Conservation (phyloP, 106 monocot species). For the Acorus gramineus region DNA sequence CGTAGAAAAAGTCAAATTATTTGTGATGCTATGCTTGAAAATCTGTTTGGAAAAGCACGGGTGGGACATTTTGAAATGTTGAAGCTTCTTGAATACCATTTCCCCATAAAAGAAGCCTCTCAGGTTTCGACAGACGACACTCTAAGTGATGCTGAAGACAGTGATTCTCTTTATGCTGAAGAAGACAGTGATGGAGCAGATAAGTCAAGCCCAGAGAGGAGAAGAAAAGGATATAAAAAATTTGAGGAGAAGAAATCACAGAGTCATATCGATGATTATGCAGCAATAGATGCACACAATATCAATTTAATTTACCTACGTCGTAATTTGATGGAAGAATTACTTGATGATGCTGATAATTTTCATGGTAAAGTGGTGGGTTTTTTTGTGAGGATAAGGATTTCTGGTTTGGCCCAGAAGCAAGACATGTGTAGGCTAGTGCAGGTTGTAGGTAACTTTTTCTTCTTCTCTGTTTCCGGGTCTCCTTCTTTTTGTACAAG, state of each 20-base stretch:
- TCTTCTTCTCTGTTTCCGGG: slow-evolving; percentile 2
- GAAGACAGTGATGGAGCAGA: slow-evolving; percentile 42
- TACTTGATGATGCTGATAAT: slow-evolving; percentile 55
- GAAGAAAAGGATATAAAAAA: slow-evolving; percentile 40
- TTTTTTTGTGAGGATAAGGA: slow-evolving; percentile 92
- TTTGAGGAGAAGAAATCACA: slow-evolving; percentile 29
- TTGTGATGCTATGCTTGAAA: slow-evolving; percentile 68
- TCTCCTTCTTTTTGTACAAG: background rate
- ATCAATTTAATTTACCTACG: slow-evolving; percentile 66
- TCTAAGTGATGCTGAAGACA: slow-evolving; percentile 53
- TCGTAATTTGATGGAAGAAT: slow-evolving; percentile 86
- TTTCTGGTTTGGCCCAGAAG: slow-evolving; percentile 45
- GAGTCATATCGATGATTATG: slow-evolving; percentile 66
- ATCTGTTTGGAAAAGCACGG: slow-evolving; percentile 73
- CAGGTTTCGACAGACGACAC: slow-evolving; percentile 57
- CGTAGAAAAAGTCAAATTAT: slow-evolving; percentile 76
- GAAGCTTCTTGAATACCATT: slow-evolving; percentile 94
- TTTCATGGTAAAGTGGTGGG: slow-evolving; percentile 78
- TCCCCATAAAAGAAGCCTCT: slow-evolving; percentile 57
- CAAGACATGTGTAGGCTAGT: slow-evolving; percentile 90
- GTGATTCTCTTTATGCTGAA: slow-evolving; percentile 54
- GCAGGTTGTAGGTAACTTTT: slow-evolving; percentile 64
- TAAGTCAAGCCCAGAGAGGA: slow-evolving; percentile 31
- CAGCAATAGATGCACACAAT: slow-evolving; percentile 89
- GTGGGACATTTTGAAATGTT: slow-evolving; percentile 98